A percentile compares a stretch with the other conserved stretches of the same genome.
Conservation (phyloP, 2,329 filamentous ascomycete genomes). For the Monosporascus cannonballus region DNA sequence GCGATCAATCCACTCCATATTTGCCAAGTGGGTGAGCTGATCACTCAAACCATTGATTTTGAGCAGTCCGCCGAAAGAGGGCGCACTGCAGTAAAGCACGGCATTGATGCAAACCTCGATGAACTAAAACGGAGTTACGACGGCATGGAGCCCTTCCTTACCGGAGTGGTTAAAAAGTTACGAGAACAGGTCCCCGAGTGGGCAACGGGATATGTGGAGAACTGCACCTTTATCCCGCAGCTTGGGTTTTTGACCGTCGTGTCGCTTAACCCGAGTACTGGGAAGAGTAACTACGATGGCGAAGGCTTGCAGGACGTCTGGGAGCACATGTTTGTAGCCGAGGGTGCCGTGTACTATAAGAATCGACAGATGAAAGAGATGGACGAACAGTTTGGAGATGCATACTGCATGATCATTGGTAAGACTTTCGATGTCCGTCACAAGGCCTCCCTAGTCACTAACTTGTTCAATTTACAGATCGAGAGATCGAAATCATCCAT, state of each 20-base stretch:
- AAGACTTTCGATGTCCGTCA: constrained; percentile 19
- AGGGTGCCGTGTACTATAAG: constrained; percentile 76
- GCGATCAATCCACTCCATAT: constrained; percentile 53
- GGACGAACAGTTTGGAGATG: constrained; percentile 75
- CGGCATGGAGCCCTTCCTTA: constrained; percentile 69
- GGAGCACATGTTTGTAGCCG: constrained; percentile 71
- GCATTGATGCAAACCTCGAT: constrained; percentile 71
- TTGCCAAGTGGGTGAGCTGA: constrained; percentile 57
- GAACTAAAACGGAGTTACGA: constrained; percentile 70
- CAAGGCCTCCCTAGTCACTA: constrained; percentile 4
- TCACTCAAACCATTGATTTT: constrained; percentile 75
- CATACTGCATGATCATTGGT: constrained; percentile 80
- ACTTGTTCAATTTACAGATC: constrained; percentile 44
- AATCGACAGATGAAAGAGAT: constrained; percentile 74
- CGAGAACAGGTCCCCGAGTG: constrained; percentile 55
- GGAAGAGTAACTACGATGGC: constrained; percentile 58
- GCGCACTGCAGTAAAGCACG: constrained; percentile 65
- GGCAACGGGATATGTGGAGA: constrained; percentile 48
- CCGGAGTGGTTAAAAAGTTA: constrained; percentile 59
- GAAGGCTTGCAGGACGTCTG: constrained; percentile 54
- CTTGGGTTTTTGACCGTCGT: constrained; percentile 84
- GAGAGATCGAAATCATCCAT: constrained; percentile 85
- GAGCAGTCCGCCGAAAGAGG: constrained; percentile 65
- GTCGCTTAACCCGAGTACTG: constrained; percentile 51
- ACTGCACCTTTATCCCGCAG: constrained; percentile 87